These are phyloP conservation scores for Sparassis latifolia DNA, from an alignment of 1,284 basidiomycete genomes.

Conservation along the genomic window DNA sequence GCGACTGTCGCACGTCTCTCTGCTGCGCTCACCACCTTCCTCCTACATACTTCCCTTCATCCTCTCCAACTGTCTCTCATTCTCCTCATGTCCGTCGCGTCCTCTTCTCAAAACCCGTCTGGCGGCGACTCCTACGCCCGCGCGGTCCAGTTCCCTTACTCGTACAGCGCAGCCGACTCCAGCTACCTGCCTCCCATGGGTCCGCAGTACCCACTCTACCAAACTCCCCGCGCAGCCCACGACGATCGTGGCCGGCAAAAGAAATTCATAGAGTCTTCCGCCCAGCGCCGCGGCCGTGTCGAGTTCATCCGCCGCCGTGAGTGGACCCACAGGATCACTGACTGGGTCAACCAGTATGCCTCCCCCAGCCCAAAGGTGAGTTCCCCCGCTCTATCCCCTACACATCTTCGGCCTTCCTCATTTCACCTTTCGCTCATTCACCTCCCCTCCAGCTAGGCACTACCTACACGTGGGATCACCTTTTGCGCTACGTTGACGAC, in stretches of 20 bases:
- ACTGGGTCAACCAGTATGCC: conserved; percentile 22
- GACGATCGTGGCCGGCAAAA: conserved; percentile 3
- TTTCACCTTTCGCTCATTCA: background rate
- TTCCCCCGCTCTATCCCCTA: conserved; percentile 1
- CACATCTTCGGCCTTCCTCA: background rate
- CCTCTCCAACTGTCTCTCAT: too few species aligned
- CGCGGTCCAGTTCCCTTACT: too few species aligned
- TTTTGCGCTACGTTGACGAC: conserved; percentile 2
- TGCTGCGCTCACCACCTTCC: too few species aligned
- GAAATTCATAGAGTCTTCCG: conserved; percentile 20
- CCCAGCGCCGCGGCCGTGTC: conserved; percentile 24
- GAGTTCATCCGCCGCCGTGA: conserved; percentile 28
- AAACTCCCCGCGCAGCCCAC: background rate
- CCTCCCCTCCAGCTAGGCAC: conserved; percentile 4
- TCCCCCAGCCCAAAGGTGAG: conserved; percentile 5
- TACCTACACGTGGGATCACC: conserved; percentile 16
- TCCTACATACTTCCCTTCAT: too few species aligned
- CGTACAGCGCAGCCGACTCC: too few species aligned
- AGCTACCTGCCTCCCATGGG: too few species aligned
- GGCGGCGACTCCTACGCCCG: too few species aligned
- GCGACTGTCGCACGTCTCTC: too few species aligned
- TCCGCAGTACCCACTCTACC: too few species aligned
- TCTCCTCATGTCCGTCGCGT: too few species aligned
- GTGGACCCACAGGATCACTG: conserved; percentile 26
- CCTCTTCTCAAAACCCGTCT: too few species aligned